phyloP scores from a whole-genome alignment of 2,329 filamentous ascomycete genomes.

The Paecilomyces sp. region DNA sequence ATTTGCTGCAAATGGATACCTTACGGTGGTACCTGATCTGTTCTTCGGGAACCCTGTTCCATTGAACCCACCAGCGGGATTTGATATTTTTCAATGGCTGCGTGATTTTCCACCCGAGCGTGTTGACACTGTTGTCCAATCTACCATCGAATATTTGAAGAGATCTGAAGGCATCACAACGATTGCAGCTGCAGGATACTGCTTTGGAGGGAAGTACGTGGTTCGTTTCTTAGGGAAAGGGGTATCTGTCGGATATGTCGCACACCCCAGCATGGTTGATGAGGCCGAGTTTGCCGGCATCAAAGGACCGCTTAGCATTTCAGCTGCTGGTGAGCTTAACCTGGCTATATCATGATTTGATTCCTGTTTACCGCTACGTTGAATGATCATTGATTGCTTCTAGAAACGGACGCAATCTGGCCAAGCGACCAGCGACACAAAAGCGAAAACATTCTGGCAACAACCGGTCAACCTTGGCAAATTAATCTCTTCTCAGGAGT shows the following conservation, averaged over 20 bases:
- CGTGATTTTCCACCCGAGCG: slow-evolving; percentile 27
- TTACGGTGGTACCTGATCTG: slow-evolving; percentile 56
- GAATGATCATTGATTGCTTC: background rate
- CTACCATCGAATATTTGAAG: slow-evolving; percentile 29
- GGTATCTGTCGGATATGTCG: slow-evolving; percentile 61
- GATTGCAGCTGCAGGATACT: slow-evolving; percentile 22
- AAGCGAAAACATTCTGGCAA: slow-evolving; percentile 49
- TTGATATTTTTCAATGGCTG: slow-evolving; percentile 40
- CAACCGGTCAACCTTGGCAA: slow-evolving; percentile 57
- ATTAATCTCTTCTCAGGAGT: slow-evolving; percentile 64
- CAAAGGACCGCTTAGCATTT: slow-evolving; percentile 57
- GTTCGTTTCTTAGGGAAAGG: slow-evolving; percentile 54
- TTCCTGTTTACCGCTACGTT: background rate
- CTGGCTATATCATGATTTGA: background rate
- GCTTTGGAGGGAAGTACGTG: slow-evolving; percentile 50
- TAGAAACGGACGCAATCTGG: slow-evolving; percentile 55
- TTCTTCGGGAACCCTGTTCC: slow-evolving; percentile 55
- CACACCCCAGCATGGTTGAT: slow-evolving; percentile 67
- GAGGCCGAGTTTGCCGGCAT: slow-evolving; percentile 57
- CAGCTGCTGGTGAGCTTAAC: slow-evolving; percentile 33
- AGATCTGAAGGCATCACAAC: slow-evolving; percentile 4
- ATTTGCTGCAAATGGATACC: slow-evolving; percentile 61
- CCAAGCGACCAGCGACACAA: slow-evolving; percentile 48
- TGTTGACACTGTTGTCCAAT: slow-evolving; percentile 43
- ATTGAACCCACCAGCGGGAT: slow-evolving; percentile 43